Base-by-base conservation (phyloP, 129 eudicot species). In the Gnaphalium uliginosum region DNA sequence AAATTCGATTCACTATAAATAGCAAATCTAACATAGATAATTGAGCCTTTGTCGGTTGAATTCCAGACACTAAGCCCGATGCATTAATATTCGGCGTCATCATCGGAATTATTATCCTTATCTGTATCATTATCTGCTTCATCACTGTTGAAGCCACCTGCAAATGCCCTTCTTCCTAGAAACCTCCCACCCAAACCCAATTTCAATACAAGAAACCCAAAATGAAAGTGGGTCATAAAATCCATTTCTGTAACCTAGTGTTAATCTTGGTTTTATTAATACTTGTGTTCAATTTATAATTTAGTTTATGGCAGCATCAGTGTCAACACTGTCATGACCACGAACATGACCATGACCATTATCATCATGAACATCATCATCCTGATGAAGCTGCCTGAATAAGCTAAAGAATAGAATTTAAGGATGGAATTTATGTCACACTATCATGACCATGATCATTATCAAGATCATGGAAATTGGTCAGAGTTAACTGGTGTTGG, bases 141-240 rank as follows among this genome's bases (percentile, higher is more conserved):
- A 89, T 94, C 78, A 85, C 97, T 7, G 75, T 91, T 37, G 96
- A 94, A 73, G 97, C 85, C 79, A 91, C 97, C 84, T 94, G 99
- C 96, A 90, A 85, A 68, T 82, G 76, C 74, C 84, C 84, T 21
- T 69, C 87, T 13, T 79, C 85, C 23, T 81, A 66, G n/a, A 82
- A 32, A 25, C 53, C 53, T 46, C 53, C 53, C 18, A 46, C 18
- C 53, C 53, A 78, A 56, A 75, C 8, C 61, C 0, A 29, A 33
- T 23, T 58, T 9, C 58, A 23, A 21, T 37, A 8, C 37, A 65
- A 48, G 50, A 27, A 21, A 21, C 76, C 25, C 29, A 77, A 65
- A 46, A 87, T 76, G 84, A 75, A 74, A 54, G 66, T 59, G 65
- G 7, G n/a, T n/a, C n/a, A n/a, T n/a, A n/a, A n/a, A n/a, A n/a